Conservation (phyloP, 441 rosid genomes). For the Erysimum cheiri region DNA sequence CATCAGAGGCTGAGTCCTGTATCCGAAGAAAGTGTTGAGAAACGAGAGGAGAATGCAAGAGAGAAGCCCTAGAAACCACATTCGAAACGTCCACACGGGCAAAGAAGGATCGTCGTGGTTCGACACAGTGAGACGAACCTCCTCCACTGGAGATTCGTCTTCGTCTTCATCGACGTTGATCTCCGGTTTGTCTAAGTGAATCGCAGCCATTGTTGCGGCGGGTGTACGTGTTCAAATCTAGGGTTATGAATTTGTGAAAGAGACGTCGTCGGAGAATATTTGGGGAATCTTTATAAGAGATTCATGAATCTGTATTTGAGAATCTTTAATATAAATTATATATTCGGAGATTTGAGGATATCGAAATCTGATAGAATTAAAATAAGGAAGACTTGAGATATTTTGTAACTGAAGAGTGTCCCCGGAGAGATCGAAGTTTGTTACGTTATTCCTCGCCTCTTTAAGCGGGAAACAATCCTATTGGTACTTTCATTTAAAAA, state of each 20-base stretch:
- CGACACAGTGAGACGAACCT: slow-evolving; percentile 71
- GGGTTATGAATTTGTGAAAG: neutral
- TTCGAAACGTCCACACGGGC: slow-evolving; percentile 77
- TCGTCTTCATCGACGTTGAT: slow-evolving; percentile 33
- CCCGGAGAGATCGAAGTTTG: slow-evolving; percentile 9
- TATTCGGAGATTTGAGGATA: slow-evolving; percentile 2
- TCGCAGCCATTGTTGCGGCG: slow-evolving; percentile 37
- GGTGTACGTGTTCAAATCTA: neutral
- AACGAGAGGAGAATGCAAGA: slow-evolving; percentile 72
- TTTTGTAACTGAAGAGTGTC: neutral
- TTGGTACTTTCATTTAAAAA: neutral
- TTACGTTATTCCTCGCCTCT: neutral
- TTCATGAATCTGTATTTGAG: neutral
- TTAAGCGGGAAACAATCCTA: slow-evolving; percentile 26
- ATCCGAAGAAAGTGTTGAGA: slow-evolving; percentile 81
- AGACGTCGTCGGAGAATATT: slow-evolving; percentile 10
- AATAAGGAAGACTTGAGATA: neutral
- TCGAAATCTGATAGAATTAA: neutral
- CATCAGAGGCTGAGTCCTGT: slow-evolving; percentile 66
- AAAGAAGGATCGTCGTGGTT: slow-evolving; percentile 68
- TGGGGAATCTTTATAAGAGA: slow-evolving; percentile 5
- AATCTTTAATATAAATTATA: neutral
- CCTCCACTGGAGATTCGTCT: slow-evolving; percentile 64
- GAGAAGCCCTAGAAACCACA: slow-evolving; percentile 69
- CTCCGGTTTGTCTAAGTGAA: slow-evolving; percentile 24